Conservation (phyloP, 192 early-diverging fungal genomes). For the Coemansia sp. region DNA sequence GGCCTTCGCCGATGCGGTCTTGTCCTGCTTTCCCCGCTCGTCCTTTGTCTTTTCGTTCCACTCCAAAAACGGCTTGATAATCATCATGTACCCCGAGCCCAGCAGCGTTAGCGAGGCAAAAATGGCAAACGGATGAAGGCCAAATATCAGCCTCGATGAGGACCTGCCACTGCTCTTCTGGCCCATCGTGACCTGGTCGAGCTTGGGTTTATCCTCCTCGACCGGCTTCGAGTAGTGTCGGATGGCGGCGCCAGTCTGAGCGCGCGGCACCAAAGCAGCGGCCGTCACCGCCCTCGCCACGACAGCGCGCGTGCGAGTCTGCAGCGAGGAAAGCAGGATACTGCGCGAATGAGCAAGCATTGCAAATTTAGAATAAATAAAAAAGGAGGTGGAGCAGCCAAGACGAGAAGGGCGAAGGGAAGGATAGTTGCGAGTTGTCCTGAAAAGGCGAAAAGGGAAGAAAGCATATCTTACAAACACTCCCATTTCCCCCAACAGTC, state of each 20-base stretch:
- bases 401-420: no score
- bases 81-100: slow-evolving; percentile 18
- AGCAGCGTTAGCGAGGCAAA: slow-evolving; percentile 19
- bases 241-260: not conserved
- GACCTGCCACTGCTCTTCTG: slow-evolving; percentile 7
- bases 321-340: slow-evolving; percentile 1
- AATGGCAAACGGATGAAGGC: slow-evolving; percentile 28
- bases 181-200: slow-evolving; percentile 34
- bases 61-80: slow-evolving; percentile 34
- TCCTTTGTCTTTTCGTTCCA: slow-evolving; percentile 18
- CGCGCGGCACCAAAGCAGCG: no score
- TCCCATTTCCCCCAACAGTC: not conserved
- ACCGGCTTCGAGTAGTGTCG: slow-evolving; percentile 3
- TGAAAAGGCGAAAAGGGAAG: not conserved
- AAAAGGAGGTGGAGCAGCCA: no score
- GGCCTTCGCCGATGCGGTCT: not conserved
- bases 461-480: not conserved
- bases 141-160: slow-evolving; percentile 10
- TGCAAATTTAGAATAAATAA: not conserved
- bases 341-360: not conserved
- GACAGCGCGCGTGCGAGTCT: not conserved
- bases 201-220: not conserved
- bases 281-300: not conserved
- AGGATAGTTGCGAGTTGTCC: no score
- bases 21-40: not conserved